Conservation (phyloP, 1,284 basidiomycete genomes). For the Papiliotrema fonsecae region DNA sequence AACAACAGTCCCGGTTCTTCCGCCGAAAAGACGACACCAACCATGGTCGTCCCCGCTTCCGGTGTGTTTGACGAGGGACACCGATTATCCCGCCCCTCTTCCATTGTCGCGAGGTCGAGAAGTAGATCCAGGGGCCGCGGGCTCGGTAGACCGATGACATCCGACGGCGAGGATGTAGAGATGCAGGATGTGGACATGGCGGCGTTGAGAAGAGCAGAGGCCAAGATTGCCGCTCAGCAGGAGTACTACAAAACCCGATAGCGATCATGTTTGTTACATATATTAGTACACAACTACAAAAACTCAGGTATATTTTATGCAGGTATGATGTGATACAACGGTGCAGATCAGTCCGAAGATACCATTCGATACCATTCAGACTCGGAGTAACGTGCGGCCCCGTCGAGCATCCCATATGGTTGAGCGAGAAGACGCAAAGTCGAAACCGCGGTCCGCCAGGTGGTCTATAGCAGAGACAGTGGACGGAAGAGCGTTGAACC, state of each 20-base stretch:
- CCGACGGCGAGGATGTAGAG: not conserved
- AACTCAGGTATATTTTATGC: not conserved
- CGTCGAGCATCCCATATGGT: slow-evolving; percentile 35
- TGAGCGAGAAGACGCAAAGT: slow-evolving; percentile 14
- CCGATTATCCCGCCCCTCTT: no score
- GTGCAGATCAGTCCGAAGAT: not conserved
- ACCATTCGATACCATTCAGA: not conserved
- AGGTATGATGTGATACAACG: not conserved
- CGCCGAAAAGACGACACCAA: not conserved
- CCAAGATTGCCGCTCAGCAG: slow-evolving; percentile 6
- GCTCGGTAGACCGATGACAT: not conserved
- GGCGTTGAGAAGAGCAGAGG: slow-evolving; percentile 5
- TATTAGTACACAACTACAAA: not conserved
- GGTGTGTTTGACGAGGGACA: not conserved
- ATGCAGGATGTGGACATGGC: slow-evolving; percentile 3
- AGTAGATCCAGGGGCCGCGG: slow-evolving; percentile 1
- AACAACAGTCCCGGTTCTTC: not conserved
- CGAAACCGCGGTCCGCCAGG: slow-evolving; percentile 45
- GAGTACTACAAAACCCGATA: not conserved
- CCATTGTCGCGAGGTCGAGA: not conserved
- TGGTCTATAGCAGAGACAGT: slow-evolving; percentile 53
- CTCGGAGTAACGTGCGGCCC: slow-evolving; percentile 9
- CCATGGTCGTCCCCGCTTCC: not conserved
- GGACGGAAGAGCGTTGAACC: slow-evolving; percentile 53
- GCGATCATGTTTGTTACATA: not conserved